phyloP scores from a whole-genome alignment of 768 basidiomycete genomes.

The Hypholoma fasciculare region DNA sequence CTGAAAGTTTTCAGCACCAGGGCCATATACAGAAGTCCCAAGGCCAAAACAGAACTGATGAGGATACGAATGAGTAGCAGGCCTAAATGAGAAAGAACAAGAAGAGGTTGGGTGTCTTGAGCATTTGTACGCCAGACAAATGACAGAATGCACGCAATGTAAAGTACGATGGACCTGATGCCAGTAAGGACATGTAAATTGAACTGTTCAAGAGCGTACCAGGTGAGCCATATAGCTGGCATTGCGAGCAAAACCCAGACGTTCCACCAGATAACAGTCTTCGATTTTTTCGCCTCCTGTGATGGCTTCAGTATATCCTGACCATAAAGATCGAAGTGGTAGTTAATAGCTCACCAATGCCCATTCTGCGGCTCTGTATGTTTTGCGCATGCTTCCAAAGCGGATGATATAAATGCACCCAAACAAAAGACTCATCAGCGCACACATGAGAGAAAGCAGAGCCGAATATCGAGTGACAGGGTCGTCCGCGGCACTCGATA shows the following conservation, averaged over 20 bases:
- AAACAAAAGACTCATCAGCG: conserved; percentile 61
- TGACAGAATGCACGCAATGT: conserved; percentile 54
- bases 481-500: conserved; percentile 42
- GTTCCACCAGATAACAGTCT: conserved; percentile 47
- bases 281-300: conserved; percentile 50
- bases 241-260: conserved; percentile 69
- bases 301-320: too few species aligned
- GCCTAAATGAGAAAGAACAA: conserved; percentile 25
- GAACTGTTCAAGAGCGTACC: conserved; percentile 29
- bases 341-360: conserved; percentile 47
- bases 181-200: not conserved
- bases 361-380: conserved; percentile 65
- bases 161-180: conserved; percentile 57
- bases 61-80: conserved; percentile 39
- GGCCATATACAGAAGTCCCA: conserved; percentile 25
- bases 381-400: conserved; percentile 64
- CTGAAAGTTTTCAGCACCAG: not conserved
- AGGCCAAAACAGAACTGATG: conserved; percentile 42
- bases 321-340: not conserved
- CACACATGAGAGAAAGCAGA: conserved; percentile 55
- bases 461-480: conserved; percentile 58
- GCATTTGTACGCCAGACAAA: conserved; percentile 54
- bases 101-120: not conserved
- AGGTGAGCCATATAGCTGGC: conserved; percentile 65
- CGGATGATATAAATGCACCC: conserved; percentile 67